Percentiles rank a stretch among this genome's conserved stretches.
phyloP scores from a whole-genome alignment of 768 basidiomycete species.

The Tephrocybe sp. region DNA sequence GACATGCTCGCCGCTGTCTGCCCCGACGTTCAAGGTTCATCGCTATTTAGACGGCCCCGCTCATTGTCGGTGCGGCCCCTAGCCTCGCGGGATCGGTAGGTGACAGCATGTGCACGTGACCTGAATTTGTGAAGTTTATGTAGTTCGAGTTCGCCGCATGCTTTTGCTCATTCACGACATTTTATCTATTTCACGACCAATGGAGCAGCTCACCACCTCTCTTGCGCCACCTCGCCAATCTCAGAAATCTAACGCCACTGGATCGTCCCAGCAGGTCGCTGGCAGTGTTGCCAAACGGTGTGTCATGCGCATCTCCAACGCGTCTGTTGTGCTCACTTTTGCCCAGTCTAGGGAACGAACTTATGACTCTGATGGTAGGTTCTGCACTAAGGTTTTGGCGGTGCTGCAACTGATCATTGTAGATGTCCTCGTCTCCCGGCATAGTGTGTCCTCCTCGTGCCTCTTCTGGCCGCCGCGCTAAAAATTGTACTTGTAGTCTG shows the following conservation, averaged over 20 bases:
- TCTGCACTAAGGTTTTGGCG: neutral
- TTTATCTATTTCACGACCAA: constrained; percentile 29
- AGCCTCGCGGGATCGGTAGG: neutral
- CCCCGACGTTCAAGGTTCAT: neutral
- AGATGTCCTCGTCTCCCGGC: constrained; percentile 91
- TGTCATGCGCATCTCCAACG: constrained; percentile 14
- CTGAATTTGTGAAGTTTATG: constrained; percentile 7
- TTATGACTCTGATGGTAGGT: constrained; percentile 87
- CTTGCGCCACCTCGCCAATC: constrained; percentile 58
- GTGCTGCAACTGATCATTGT: neutral
- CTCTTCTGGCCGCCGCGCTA: constrained; percentile 1
- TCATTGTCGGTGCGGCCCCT: neutral
- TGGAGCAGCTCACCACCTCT: constrained; percentile 75
- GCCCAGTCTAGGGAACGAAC: constrained; percentile 73
- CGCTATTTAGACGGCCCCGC: neutral
- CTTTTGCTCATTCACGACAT: constrained; percentile 23
- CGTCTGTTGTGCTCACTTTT: constrained; percentile 10
- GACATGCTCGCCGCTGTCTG: neutral
- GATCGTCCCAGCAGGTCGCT: constrained; percentile 53
- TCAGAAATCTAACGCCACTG: constrained; percentile 56
- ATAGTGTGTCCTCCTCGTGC: constrained; percentile 55
- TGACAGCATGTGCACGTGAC: constrained; percentile 10
- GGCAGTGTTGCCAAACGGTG: constrained; percentile 88
- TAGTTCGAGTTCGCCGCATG: constrained; percentile 1
- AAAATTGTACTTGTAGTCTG: constrained; percentile 62